These are phyloP conservation scores for Tetracladium setigerum DNA, from an alignment of 495 filamentous ascomycete genomes.

Conservation along the genomic window DNA sequence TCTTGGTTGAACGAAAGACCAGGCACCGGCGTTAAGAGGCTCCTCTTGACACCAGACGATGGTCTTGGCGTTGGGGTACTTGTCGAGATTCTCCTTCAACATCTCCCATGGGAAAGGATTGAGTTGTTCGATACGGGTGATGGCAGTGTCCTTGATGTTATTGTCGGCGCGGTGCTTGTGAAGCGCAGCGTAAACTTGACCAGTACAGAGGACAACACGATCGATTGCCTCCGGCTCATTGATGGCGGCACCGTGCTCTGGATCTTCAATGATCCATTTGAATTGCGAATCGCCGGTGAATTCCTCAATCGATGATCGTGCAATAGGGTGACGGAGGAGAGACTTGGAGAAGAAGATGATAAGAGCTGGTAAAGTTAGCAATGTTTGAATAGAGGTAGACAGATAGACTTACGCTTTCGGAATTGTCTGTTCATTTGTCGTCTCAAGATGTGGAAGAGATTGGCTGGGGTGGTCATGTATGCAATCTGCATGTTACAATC, in stretches of 20 bases:
- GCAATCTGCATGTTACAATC: constrained; percentile 99
- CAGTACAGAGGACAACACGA: constrained; percentile 88
- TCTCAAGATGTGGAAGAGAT: constrained; percentile 92
- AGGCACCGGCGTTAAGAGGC: constrained; percentile 91
- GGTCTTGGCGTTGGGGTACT: constrained; percentile 91
- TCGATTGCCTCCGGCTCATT: constrained; percentile 87
- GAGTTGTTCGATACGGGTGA: constrained; percentile 94
- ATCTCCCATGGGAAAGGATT: constrained; percentile 98
- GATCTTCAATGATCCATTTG: constrained; percentile 89
- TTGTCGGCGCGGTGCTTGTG: constrained; percentile 83
- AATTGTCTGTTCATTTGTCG: constrained; percentile 98
- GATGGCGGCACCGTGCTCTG: constrained; percentile 61
- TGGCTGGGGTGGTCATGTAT: constrained; percentile 87
- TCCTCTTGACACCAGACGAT: constrained; percentile 97
- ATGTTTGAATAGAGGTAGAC: neutral
- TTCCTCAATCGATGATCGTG: constrained; percentile 80
- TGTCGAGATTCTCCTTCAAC: constrained; percentile 90
- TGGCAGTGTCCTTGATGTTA: constrained; percentile 77
- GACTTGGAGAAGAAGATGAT: constrained; percentile 97
- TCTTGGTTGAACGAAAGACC: constrained; percentile 91
- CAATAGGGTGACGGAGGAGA: constrained; percentile 84
- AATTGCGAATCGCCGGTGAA: constrained; percentile 90
- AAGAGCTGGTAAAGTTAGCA: constrained; percentile 64
- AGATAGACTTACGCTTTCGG: constrained; percentile 78
- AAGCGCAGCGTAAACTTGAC: constrained; percentile 87